Evolutionary conservation across 2,329 filamentous ascomycete species (phyloP).

Genomic region (Pseudopithomyces maydicus): DNA sequence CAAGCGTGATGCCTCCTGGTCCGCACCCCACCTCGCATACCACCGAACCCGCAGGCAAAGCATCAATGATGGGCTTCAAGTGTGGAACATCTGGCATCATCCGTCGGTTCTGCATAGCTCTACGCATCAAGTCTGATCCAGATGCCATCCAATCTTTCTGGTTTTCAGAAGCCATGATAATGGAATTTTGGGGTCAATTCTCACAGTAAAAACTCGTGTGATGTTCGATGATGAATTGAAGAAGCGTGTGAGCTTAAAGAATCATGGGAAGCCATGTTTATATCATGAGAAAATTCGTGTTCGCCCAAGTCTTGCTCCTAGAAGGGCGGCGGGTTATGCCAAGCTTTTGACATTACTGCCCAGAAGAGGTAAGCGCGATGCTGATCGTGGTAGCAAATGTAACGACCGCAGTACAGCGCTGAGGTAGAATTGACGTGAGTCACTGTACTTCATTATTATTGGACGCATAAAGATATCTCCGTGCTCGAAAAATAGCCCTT

Average conservation of each 20-base stretch:
- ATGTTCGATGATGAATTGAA: not conserved
- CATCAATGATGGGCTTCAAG: not conserved
- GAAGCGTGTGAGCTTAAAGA: not conserved
- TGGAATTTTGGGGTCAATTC: not conserved
- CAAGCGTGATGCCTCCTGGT: constrained; percentile 1
- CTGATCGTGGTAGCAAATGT: not conserved
- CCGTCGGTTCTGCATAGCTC: constrained; percentile 1
- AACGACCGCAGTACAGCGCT: not conserved
- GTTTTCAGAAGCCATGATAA: not conserved
- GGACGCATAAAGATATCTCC: not conserved
- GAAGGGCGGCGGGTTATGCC: not conserved
- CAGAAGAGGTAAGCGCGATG: not conserved
- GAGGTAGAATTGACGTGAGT: not conserved
- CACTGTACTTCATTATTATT: not conserved
- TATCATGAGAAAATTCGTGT: not conserved
- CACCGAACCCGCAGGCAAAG: not conserved
- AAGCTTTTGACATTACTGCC: not conserved
- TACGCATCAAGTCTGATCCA: constrained; percentile 1
- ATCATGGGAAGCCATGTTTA: not conserved
- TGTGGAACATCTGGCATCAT: not conserved
- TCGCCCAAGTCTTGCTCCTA: not conserved
- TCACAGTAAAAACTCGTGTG: not conserved
- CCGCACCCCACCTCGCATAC: constrained; percentile 2
- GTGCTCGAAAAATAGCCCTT: too few relatives aligned
- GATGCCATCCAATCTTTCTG: not conserved